These are phyloP conservation scores for Suillus subaureus DNA, from an alignment of 768 basidiomycete species.

Conservation along the genomic window DNA sequence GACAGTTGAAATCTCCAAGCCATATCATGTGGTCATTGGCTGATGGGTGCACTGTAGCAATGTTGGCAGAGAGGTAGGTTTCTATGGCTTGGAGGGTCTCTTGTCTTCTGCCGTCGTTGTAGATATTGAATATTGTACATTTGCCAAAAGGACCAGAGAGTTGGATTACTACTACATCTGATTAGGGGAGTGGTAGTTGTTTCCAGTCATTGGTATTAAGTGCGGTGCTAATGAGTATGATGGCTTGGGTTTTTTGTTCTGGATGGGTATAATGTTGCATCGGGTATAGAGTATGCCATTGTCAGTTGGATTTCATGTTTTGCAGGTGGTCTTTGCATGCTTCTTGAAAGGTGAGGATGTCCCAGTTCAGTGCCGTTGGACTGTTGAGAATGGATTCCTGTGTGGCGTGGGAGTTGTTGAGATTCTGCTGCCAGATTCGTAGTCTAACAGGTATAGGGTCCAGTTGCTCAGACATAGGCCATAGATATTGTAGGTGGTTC, in stretches of 20 bases:
- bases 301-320: neutral
- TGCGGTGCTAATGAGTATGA: neutral
- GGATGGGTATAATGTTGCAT: neutral
- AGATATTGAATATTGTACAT: too few species aligned
- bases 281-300: neutral
- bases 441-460: neutral
- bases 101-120: neutral
- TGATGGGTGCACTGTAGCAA: accelerated
- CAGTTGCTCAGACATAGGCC: neutral
- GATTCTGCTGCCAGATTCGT: neutral
- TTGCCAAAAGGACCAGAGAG: too few species aligned
- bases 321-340: neutral
- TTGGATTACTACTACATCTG: neutral
- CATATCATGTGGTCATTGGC: neutral
- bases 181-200: neutral
- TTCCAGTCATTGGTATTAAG: neutral
- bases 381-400: neutral
- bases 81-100: neutral
- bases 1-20: neutral
- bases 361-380: neutral
- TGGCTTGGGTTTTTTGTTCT: neutral
- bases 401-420: neutral
- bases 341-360: neutral
- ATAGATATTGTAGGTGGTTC: too few species aligned
- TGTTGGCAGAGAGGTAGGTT: neutral